These are phyloP conservation scores for Daldinia caldariorum DNA, from an alignment of 495 filamentous ascomycete species.

Conservation along the genomic window DNA sequence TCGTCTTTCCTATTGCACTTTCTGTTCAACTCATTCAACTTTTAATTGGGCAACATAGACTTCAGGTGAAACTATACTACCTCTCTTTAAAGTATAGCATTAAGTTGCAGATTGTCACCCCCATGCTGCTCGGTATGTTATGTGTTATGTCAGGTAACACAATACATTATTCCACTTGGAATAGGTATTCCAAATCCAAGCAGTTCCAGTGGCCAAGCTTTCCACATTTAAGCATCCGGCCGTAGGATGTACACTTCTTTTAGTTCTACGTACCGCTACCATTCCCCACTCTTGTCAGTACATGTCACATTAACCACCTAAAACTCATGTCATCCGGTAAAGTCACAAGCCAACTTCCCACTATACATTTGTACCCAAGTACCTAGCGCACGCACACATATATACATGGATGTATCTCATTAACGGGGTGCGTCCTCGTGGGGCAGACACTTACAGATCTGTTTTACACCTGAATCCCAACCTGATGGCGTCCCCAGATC, in stretches of 20 bases:
- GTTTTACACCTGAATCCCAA: conserved; percentile 32
- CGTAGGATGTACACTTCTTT: conserved; percentile 18
- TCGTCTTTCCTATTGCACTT: background rate
- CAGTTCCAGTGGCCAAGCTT: background rate
- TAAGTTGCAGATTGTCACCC: background rate
- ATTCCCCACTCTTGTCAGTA: conserved; percentile 28
- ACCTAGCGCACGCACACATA: too few species aligned
- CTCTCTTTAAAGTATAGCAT: background rate
- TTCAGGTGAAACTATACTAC: conserved; percentile 2
- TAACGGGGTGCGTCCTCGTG: conserved; percentile 26
- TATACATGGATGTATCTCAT: conserved; percentile 20
- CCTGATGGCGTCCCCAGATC: conserved; percentile 25
- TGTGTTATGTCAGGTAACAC: too few species aligned
- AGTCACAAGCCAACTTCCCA: conserved; percentile 45
- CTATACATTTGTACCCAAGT: background rate
- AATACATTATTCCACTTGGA: background rate
- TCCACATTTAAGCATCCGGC: background rate
- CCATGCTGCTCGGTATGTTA: too few species aligned
- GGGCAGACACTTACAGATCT: conserved; percentile 20
- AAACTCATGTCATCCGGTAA: conserved; percentile 42
- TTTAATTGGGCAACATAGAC: background rate
- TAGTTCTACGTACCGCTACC: conserved; percentile 28
- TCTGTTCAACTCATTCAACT: too few species aligned
- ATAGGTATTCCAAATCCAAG: conserved; percentile 19
- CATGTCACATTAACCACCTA: conserved; percentile 33